A percentile compares a stretch with the other conserved stretches of the same genome.
These are phyloP conservation scores for Pichia sp. DNA, from an alignment of 1,139 yeast species.

Conservation along the genomic window DNA sequence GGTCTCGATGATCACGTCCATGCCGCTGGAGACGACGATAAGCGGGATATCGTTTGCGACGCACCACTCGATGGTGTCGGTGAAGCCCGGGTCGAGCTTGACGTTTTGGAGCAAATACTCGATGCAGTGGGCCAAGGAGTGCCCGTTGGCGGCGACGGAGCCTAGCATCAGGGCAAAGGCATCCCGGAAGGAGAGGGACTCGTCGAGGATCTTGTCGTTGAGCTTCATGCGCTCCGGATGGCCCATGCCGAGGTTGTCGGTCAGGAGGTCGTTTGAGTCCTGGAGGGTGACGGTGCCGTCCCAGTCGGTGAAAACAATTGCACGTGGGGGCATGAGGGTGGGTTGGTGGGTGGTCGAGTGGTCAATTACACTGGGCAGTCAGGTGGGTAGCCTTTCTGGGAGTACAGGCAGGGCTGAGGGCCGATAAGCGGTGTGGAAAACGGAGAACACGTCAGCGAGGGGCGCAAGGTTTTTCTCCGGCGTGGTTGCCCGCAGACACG, in stretches of 20 bases:
- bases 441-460: too few relatives aligned
- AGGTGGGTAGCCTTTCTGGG: too few relatives aligned
- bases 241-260: slow-evolving; percentile 89
- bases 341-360: background rate
- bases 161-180: slow-evolving; percentile 83
- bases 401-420: too few relatives aligned
- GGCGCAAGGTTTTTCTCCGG: too few relatives aligned
- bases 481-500: too few relatives aligned
- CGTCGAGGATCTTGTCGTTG: slow-evolving; percentile 64
- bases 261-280: slow-evolving; percentile 87
- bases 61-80: slow-evolving; percentile 77
- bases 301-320: slow-evolving; percentile 93
- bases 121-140: slow-evolving; percentile 68
- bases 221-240: slow-evolving; percentile 57
- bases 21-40: slow-evolving; percentile 72
- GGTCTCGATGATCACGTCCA: slow-evolving; percentile 85
- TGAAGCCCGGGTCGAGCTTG: slow-evolving; percentile 86
- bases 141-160: slow-evolving; percentile 51
- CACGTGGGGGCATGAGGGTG: slow-evolving; percentile 35
- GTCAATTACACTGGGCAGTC: background rate
- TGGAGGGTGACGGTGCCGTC: slow-evolving; percentile 94
- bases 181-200: slow-evolving; percentile 61
- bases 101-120: slow-evolving; percentile 57
- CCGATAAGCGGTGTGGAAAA: too few relatives aligned
- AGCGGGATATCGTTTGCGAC: slow-evolving; percentile 67